Percentiles rank a stretch among this genome's conserved stretches.
Evolutionary conservation across 352 stramenopile species (phyloP).

Genomic region (Pythium dissimile): DNA sequence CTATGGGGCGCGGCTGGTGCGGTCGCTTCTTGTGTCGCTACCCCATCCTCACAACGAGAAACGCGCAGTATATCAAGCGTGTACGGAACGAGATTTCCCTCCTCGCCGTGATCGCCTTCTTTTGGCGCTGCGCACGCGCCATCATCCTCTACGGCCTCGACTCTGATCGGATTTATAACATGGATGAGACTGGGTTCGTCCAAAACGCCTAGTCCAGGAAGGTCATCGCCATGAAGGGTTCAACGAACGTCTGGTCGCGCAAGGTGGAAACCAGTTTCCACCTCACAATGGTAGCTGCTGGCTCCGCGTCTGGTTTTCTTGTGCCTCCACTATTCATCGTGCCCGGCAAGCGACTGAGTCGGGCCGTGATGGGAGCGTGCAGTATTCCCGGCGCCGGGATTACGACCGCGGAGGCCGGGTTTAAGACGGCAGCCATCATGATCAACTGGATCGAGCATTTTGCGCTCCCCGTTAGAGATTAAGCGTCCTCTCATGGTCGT

Average conservation of each 20-base stretch:
- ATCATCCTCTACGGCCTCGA: constrained; percentile 2
- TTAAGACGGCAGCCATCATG: constrained; percentile 6
- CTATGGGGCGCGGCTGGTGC: not conserved
- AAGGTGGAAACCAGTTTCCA: constrained; percentile 10
- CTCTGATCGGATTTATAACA: constrained; percentile 3
- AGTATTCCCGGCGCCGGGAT: not conserved
- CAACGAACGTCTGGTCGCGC: constrained; percentile 10
- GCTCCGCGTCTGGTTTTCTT: not conserved
- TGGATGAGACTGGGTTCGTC: constrained; percentile 16
- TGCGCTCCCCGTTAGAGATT: constrained; percentile 1
- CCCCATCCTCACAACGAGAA: not conserved
- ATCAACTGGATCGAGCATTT: constrained; percentile 1
- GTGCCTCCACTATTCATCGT: constrained; percentile 11
- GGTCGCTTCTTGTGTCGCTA: not conserved
- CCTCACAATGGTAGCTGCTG: constrained; percentile 3
- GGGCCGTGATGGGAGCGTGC: not conserved
- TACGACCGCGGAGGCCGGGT: constrained; percentile 1
- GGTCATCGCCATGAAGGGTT: constrained; percentile 7
- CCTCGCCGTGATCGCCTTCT: not conserved
- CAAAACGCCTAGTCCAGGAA: constrained; percentile 9
- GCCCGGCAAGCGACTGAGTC: constrained; percentile 10
- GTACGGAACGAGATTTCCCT: not conserved
- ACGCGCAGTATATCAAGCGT: constrained; percentile 8
- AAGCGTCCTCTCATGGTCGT: constrained; percentile 3
- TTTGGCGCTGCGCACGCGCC: constrained; percentile 3